A percentile compares a stretch with the other conserved stretches of the same genome.
Conservation (phyloP, 768 basidiomycete species). For the Floccularia luteovirens region DNA sequence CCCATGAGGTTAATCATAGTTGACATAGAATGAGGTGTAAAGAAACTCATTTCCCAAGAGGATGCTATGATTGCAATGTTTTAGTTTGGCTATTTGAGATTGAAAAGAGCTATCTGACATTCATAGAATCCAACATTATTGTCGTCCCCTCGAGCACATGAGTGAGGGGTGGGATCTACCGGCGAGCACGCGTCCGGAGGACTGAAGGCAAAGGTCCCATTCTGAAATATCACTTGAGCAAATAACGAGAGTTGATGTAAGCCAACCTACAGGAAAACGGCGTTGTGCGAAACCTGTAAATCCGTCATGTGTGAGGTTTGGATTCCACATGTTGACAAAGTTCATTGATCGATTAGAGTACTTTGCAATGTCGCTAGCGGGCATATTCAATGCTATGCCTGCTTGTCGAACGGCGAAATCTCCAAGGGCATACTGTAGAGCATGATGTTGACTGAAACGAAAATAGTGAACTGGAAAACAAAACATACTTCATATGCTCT, state of each 20-base stretch:
- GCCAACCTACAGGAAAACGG: conserved; percentile 26
- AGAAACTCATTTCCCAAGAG: conserved; percentile 49
- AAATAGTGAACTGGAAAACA: neutral
- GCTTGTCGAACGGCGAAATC: conserved; percentile 49
- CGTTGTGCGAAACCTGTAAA: conserved; percentile 41
- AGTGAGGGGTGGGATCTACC: conserved; percentile 35
- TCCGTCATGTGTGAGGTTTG: conserved; percentile 34
- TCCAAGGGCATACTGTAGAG: conserved; percentile 33
- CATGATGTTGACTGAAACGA: neutral
- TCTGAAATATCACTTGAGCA: conserved; percentile 18
- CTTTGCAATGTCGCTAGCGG: conserved; percentile 25
- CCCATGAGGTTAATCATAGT: conserved; percentile 40
- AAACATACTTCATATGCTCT: conserved; percentile 33
- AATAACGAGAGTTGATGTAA: neutral
- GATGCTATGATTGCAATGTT: conserved; percentile 23
- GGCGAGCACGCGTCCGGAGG: conserved; percentile 43
- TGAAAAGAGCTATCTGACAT: conserved; percentile 21
- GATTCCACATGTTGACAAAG: conserved; percentile 43
- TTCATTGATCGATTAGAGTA: conserved; percentile 46
- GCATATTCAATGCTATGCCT: conserved; percentile 30
- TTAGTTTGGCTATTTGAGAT: neutral
- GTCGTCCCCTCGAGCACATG: conserved; percentile 40
- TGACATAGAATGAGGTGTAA: conserved; percentile 42
- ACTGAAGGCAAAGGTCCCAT: conserved; percentile 43
- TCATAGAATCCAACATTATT: conserved; percentile 47